A percentile compares a stretch with the other conserved stretches of the same genome.
These are phyloP conservation scores for Combretum micranthum DNA, from an alignment of 345 rosid genomes.

Conservation along the genomic window DNA sequence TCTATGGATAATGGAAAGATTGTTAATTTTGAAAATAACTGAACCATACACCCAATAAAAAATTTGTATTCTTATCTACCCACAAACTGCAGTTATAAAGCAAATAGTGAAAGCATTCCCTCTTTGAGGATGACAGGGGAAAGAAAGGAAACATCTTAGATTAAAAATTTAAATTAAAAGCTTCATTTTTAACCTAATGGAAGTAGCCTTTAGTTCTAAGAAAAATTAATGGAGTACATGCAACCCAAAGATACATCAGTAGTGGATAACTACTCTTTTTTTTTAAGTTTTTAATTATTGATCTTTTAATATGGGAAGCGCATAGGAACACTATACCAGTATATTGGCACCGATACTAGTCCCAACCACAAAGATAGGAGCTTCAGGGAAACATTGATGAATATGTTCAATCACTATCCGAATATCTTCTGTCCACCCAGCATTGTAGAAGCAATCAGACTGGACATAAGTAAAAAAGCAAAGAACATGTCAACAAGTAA, in stretches of 20 bases:
- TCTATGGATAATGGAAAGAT: no score
- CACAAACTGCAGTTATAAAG: no score
- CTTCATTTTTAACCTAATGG: no score
- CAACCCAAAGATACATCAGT: neutral
- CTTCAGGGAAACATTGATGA: constrained; percentile 24
- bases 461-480: constrained; percentile 19
- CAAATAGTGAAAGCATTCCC: no score
- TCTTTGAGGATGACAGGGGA: no score
- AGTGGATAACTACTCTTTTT: neutral
- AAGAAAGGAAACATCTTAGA: no score
- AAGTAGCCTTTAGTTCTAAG: no score
- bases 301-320: neutral
- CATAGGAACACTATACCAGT: constrained; percentile 15
- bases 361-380: constrained; percentile 36
- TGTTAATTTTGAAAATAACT: no score
- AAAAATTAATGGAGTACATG: no score
- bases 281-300: neutral
- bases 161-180: no score
- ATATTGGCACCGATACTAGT: constrained; percentile 38
- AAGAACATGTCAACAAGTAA: constrained; percentile 12
- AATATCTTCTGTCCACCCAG: constrained; percentile 38
- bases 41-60: no score
- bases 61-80: no score
- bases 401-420: constrained; percentile 19
- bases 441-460: constrained; percentile 44